phyloP scores from a whole-genome alignment of 768 basidiomycete species.

The Suillus subalutaceus region DNA sequence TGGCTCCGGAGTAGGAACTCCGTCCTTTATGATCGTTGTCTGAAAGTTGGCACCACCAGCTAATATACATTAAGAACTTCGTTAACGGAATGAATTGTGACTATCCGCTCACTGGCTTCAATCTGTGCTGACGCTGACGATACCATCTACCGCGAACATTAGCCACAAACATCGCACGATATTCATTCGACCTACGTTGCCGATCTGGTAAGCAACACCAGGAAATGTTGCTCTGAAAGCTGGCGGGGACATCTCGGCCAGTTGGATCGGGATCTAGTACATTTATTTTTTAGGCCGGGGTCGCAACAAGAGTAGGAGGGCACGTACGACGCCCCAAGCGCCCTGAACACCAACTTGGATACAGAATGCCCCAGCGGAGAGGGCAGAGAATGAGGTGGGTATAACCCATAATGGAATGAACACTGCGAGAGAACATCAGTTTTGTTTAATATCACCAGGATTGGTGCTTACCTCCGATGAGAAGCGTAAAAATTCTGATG shows the following conservation, averaged over 20 bases:
- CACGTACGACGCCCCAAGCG: slow-evolving; percentile 82
- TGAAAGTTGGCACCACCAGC: slow-evolving; percentile 65
- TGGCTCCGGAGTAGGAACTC: slow-evolving; percentile 45
- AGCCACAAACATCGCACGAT: neutral
- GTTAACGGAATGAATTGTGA: neutral
- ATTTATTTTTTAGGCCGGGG: neutral
- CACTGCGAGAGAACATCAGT: slow-evolving; percentile 21
- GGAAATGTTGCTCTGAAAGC: slow-evolving; percentile 90
- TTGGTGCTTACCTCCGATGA: slow-evolving; percentile 45
- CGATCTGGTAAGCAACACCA: slow-evolving; percentile 83
- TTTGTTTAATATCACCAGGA: slow-evolving; percentile 3
- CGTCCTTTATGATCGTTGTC: slow-evolving; percentile 48
- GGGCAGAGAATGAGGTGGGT: slow-evolving; percentile 64
- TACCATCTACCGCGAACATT: slow-evolving; percentile 48
- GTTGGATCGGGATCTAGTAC: slow-evolving; percentile 67
- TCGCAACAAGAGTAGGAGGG: neutral
- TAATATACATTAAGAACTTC: slow-evolving; percentile 22
- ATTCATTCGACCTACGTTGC: slow-evolving; percentile 48
- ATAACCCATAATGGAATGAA: slow-evolving; percentile 87
- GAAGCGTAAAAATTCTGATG: slow-evolving; percentile 52
- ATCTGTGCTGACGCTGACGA: slow-evolving; percentile 79
- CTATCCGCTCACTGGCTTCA: slow-evolving; percentile 58
- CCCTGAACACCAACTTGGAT: slow-evolving; percentile 90
- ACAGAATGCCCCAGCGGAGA: slow-evolving; percentile 85
- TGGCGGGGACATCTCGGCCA: slow-evolving; percentile 84